Evolutionary conservation across 2,329 filamentous ascomycete genomes (phyloP).

Genomic region (Colletotrichum spinosum): DNA sequence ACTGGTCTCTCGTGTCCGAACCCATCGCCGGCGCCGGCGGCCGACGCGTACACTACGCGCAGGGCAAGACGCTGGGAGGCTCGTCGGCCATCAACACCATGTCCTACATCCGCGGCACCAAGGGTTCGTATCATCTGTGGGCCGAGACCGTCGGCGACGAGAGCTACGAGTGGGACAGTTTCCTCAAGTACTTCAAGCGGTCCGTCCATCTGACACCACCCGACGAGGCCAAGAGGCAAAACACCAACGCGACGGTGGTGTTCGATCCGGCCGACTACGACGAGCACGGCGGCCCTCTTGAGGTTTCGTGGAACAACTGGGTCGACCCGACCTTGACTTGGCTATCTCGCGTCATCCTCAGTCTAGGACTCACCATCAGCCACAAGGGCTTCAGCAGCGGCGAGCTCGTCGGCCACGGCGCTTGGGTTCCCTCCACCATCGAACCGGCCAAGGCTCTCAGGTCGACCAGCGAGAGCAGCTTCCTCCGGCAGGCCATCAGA

Average conservation of each 20-base stretch:
- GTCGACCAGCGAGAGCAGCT: conserved; percentile 52
- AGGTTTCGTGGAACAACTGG: conserved; percentile 43
- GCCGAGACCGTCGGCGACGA: conserved; percentile 46
- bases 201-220: conserved; percentile 47
- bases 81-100: conserved; percentile 45
- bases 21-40: conserved; percentile 42
- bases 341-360: conserved; percentile 47
- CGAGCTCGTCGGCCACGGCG: conserved; percentile 49
- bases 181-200: conserved; percentile 49
- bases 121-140: conserved; percentile 44
- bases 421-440: conserved; percentile 44
- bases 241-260: conserved; percentile 41
- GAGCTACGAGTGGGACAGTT: conserved; percentile 43
- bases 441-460: conserved; percentile 42
- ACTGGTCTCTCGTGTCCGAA: conserved; percentile 45
- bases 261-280: conserved; percentile 45
- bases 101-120: conserved; percentile 43
- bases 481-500: conserved; percentile 43
- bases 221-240: conserved; percentile 33
- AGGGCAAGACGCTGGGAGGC: conserved; percentile 50
- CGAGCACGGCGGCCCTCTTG: conserved; percentile 41
- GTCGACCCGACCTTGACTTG: conserved; percentile 41
- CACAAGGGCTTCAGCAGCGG: conserved; percentile 54
- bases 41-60: conserved; percentile 49
- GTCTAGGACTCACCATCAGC: conserved; percentile 50